These are phyloP conservation scores for Elasticomyces elasticus DNA, from an alignment of 495 filamentous ascomycete genomes.

Conservation along the genomic window DNA sequence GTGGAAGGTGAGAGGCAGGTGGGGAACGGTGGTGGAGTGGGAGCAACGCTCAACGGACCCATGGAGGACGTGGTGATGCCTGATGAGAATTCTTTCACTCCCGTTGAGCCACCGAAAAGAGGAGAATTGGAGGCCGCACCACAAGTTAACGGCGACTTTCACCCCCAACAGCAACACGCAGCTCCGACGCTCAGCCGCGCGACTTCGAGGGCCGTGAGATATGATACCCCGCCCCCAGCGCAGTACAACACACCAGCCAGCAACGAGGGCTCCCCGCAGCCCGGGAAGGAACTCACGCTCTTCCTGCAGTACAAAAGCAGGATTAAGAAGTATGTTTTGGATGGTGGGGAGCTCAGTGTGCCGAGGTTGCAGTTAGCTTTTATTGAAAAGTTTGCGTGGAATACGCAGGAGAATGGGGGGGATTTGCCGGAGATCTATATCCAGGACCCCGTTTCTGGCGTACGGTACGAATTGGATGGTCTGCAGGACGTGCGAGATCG, in stretches of 20 bases:
- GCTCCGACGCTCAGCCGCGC: not conserved
- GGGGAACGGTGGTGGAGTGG: constrained; percentile 9
- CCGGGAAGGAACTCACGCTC: constrained; percentile 83
- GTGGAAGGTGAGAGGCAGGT: constrained; percentile 24
- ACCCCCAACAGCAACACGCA: not conserved
- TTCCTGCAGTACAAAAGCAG: constrained; percentile 95
- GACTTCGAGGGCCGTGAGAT: constrained; percentile 34
- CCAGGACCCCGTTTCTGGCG: constrained; percentile 87
- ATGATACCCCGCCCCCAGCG: constrained; percentile 25
- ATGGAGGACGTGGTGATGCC: constrained; percentile 11
- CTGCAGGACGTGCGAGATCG: constrained; percentile 91
- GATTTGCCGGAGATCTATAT: constrained; percentile 97
- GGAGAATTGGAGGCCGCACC: too few relatives aligned
- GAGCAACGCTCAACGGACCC: constrained; percentile 22
- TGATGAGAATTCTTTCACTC: not conserved
- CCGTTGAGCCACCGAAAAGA: not conserved
- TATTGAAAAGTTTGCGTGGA: constrained; percentile 99
- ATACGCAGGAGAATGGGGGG: constrained; percentile 83
- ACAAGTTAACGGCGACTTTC: too few relatives aligned
- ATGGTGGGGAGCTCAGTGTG: constrained; percentile 74
- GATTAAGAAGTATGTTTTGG: constrained; percentile 92
- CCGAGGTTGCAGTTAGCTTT: constrained; percentile 90
- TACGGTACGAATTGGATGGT: constrained; percentile 92
- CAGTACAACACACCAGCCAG: constrained; percentile 52
- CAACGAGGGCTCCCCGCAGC: constrained; percentile 66